Conservation (phyloP, 2,329 filamentous ascomycete species). For the Grosmannia serpens region DNA sequence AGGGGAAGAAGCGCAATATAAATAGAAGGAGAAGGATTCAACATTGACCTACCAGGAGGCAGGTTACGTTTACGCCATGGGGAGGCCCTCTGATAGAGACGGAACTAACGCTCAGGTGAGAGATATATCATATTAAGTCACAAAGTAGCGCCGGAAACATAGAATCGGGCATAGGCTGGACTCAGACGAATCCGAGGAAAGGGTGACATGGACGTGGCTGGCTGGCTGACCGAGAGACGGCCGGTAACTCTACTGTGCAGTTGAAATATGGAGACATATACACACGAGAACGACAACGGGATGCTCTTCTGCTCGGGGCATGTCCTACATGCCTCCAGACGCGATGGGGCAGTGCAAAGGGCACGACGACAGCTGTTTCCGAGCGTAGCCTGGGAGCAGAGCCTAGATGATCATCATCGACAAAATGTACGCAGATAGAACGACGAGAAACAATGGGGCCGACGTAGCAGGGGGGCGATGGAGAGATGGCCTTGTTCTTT, state of each 20-base stretch:
- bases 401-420: background rate
- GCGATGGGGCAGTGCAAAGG: background rate
- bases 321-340: background rate
- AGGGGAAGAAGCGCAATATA: background rate
- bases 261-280: background rate
- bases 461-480: background rate
- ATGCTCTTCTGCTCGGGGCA: background rate
- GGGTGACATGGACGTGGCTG: background rate
- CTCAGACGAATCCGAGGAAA: background rate
- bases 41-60: background rate
- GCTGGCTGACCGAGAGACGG: background rate
- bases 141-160: background rate
- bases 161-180: background rate
- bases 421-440: background rate
- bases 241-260: background rate
- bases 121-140: background rate
- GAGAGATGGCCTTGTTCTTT: too few relatives aligned
- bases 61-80: background rate
- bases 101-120: background rate
- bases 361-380: background rate
- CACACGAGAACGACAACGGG: background rate
- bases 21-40: background rate
- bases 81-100: background rate
- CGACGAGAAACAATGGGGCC: background rate
- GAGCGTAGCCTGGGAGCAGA: background rate